Evolutionary conservation across 1,284 basidiomycete genomes (phyloP), one percentile per base, ranked within the genome.

Genomic region (Trametes versicolor): DNA sequence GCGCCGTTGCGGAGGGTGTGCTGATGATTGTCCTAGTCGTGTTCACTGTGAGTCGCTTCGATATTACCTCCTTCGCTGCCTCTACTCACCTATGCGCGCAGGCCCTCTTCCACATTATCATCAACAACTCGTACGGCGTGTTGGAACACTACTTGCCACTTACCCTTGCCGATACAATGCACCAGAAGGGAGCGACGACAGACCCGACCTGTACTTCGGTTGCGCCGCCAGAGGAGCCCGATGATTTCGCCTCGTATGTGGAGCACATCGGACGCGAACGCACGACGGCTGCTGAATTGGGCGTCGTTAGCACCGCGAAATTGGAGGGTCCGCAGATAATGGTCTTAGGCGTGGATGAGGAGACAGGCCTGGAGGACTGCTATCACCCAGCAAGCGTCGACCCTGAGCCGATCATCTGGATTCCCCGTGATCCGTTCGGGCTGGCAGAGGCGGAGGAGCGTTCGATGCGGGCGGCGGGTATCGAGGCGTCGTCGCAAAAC

Each of bases 1-100:
- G 83, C 23, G 87, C 93, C 0, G 67, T 94, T 0, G 83, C 91
- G 0, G 86, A 97, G 76, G 95, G 90, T 21, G 89, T 85, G 32
- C 78, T 98, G 65, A 96, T 94, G 91, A 76, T 98, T 41, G 86
- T 96, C 5, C 80, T 98, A 52, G 93, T 98, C 69, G 79, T 89
- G 15, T 71, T 94, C 67, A 97, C 96, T 4, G 89, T 93, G 71
- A 77, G 88, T 78, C 56, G 66, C 62, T 60, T 64, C 66, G 67
- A 63, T 66, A 60, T 15, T 47, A 13, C 23, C 15, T 23, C 41
- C 29, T 4, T 19, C 29, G 4, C 36, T n/a, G 17, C 9, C 12
- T 32, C 23, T 29, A n/a, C 27, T 50, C n/a, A 53, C 39, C 72
- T 49, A 6, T 49, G 51, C 65, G 2, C 72, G 32, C 63, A 93